Base-by-base conservation (phyloP, 768 basidiomycete genomes). In the Naganishia vaughanmartiniae region DNA sequence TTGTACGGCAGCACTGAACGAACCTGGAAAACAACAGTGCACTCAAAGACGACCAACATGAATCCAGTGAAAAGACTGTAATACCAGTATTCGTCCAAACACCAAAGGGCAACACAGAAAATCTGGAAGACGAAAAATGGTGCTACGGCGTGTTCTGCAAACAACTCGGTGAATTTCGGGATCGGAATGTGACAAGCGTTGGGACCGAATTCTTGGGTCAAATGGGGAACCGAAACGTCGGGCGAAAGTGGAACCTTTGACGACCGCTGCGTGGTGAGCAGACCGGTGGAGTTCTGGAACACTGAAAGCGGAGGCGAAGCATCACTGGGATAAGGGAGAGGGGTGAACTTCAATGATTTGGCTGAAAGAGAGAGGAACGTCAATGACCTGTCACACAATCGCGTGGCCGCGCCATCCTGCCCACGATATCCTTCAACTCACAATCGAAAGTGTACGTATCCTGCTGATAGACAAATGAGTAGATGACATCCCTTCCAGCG, bases 41-140 rank as follows among this genome's bases (percentile, higher is more conserved):
- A 98, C 83, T 99, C 96, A 78, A 99, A 99, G 73, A 96, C 90
- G 56, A 99, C 83, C 42, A 99, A 85, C 96, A 99, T 99, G 86
- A 99, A 97, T 30, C 94, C 85, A 1, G 96, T 98, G 83, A 99
- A 99, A 48, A 99, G 81, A 68, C 90, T 83, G 84, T 97, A 99
- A 81, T 96, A 97, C 94, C 93, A 97, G 81, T 98, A 99, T 80
- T 98, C 96, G 76, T 99, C 96, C 76, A 99, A 82, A 79, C 90
- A 92, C 96, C 96, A 99, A 12, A 99, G 84, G 0, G 91, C 93
- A 1, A 97, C 96, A 73, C 96, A 98, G 83, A 99, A 98, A 21
- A 98, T 83, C 82, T 99, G 96, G 83, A 99, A 99, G 31, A 99
- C 96, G 81, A 99, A 99, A 86, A 99, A 99, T 0, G 96, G 96